Conservation (phyloP, 2,329 filamentous ascomycete species). For the Diaporthe ampelina region DNA sequence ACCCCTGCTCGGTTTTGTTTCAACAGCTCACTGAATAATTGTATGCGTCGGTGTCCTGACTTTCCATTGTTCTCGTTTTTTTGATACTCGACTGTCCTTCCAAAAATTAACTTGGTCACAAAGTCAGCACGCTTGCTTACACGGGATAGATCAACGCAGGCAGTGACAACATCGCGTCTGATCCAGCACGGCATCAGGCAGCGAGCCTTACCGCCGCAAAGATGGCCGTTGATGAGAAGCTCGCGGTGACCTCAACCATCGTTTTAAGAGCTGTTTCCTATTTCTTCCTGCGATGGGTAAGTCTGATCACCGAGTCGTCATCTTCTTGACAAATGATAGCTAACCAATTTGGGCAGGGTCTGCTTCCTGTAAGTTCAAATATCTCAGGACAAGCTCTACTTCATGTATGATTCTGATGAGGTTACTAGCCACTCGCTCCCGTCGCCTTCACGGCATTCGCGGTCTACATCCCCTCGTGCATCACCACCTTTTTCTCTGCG, state of each 20-base stretch:
- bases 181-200: not conserved
- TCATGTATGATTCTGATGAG: slow-evolving; percentile 9
- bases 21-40: slow-evolving; percentile 12
- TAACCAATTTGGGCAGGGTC: slow-evolving; percentile 46
- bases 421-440: slow-evolving; percentile 44
- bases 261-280: slow-evolving; percentile 64
- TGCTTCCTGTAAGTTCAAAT: slow-evolving; percentile 52
- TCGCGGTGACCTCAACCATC: slow-evolving; percentile 61
- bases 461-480: slow-evolving; percentile 75
- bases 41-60: not conserved
- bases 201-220: slow-evolving; percentile 25
- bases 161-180: not conserved
- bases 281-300: slow-evolving; percentile 74
- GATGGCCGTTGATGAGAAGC: slow-evolving; percentile 51
- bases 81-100: not conserved
- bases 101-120: not conserved
- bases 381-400: not conserved
- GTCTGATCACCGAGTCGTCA: slow-evolving; percentile 42
- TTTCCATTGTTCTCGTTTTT: not conserved
- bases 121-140: not conserved
- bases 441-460: slow-evolving; percentile 73
- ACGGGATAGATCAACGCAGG: not conserved
- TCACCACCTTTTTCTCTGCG: slow-evolving; percentile 69
- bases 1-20: slow-evolving; percentile 21
- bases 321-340: not conserved